phyloP scores from a whole-genome alignment of 139 green algal genomes.

The Chlamydomonas urium region DNA sequence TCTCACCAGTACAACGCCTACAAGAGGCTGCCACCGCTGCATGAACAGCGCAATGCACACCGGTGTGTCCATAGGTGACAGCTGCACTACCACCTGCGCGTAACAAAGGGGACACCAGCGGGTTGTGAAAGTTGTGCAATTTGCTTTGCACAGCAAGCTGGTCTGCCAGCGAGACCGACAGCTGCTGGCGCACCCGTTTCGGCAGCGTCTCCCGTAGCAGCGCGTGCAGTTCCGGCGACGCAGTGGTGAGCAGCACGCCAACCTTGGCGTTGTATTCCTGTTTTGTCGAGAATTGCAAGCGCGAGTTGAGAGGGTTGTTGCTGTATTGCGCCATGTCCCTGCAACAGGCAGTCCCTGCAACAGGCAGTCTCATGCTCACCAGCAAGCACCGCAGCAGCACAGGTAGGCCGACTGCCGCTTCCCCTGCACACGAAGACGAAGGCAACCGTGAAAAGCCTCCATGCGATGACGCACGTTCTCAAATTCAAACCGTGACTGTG shows the following conservation, averaged over 20 bases:
- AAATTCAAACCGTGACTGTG: neutral
- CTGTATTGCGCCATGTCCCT: neutral
- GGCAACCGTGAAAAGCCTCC: neutral
- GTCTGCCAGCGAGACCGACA: neutral
- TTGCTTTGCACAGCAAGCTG: neutral
- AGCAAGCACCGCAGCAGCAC: conserved; percentile 39
- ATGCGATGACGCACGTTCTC: neutral
- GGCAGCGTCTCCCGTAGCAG: conserved; percentile 36
- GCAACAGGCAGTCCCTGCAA: no score
- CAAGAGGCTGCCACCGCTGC: conserved; percentile 42
- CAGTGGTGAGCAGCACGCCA: conserved; percentile 39
- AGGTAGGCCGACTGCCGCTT: conserved; percentile 37
- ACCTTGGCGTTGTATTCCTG: conserved; percentile 57
- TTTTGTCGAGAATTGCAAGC: neutral
- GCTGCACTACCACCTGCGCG: conserved; percentile 47
- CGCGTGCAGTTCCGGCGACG: conserved; percentile 14
- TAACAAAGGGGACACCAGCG: neutral
- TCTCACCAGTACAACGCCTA: conserved; percentile 51
- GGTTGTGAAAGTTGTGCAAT: neutral
- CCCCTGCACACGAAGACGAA: conserved; percentile 20
- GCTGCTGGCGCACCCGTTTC: conserved; percentile 23
- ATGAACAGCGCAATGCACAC: conserved; percentile 39
- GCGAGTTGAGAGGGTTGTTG: neutral
- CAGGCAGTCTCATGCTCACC: no score
- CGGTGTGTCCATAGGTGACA: conserved; percentile 45